Percentiles rank a stretch among this genome's conserved stretches.
phyloP scores from a whole-genome alignment of 805 yeast species.

The Starmerella gropengiesseri region DNA sequence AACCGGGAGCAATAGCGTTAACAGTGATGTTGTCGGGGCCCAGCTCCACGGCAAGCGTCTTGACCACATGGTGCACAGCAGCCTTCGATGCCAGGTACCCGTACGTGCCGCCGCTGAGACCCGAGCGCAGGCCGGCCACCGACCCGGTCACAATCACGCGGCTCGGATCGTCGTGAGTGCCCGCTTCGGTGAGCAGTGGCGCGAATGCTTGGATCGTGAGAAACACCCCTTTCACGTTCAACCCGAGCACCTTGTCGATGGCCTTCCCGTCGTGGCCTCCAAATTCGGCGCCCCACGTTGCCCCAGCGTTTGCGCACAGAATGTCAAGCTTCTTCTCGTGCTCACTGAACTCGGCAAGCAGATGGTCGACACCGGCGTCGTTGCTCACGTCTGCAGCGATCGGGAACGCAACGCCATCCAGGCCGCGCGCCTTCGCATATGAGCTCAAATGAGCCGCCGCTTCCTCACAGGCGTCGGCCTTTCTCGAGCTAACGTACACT shows the following conservation, averaged over 20 bases:
- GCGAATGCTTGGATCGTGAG: slow-evolving; percentile 50
- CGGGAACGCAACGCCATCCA: slow-evolving; percentile 33
- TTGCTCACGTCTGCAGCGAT: slow-evolving; percentile 49
- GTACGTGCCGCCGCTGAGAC: slow-evolving; percentile 43
- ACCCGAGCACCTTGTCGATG: slow-evolving; percentile 48
- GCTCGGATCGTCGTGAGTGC: slow-evolving; percentile 47
- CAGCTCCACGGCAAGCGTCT: slow-evolving; percentile 50
- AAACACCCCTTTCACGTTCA: slow-evolving; percentile 61
- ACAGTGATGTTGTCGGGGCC: slow-evolving; percentile 60
- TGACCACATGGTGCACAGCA: slow-evolving; percentile 59
- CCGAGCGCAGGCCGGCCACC: slow-evolving; percentile 42
- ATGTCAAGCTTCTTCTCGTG: slow-evolving; percentile 43
- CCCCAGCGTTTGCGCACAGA: slow-evolving; percentile 68
- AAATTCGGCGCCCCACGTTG: slow-evolving; percentile 63
- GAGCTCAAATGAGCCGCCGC: slow-evolving; percentile 35
- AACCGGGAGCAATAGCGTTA: slow-evolving; percentile 65
- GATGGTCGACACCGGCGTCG: slow-evolving; percentile 38
- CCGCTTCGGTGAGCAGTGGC: slow-evolving; percentile 47
- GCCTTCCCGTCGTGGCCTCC: slow-evolving; percentile 51
- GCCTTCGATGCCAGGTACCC: slow-evolving; percentile 69
- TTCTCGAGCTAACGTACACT: slow-evolving; percentile 56
- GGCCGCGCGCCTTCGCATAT: slow-evolving; percentile 23
- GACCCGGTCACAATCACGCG: slow-evolving; percentile 59
- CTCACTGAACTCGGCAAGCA: slow-evolving; percentile 33
- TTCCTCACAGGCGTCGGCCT: slow-evolving; percentile 48